Base-by-base conservation (phyloP, 1,139 yeast species). In the Zhuliangozyma blackwelliae region DNA sequence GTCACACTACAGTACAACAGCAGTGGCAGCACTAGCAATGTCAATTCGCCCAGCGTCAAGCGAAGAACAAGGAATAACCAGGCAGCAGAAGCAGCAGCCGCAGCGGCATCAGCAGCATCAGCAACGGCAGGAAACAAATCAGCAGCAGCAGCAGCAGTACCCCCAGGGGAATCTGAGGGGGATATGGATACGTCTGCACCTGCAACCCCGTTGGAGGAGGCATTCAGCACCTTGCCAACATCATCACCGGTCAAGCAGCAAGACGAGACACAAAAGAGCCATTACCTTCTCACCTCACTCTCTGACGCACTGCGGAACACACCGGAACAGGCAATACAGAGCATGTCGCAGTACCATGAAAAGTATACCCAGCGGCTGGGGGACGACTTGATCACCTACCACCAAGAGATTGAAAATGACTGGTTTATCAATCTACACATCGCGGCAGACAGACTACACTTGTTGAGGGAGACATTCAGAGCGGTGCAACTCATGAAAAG, bases 381-480 rank as follows among this genome's bases (percentile, higher is more conserved):
- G 10, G 28, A 21, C 3, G 33, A 36, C 5, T 16, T 25, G 10
- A 37, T 34, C 35, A 25, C 27, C 9, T 40, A 35, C 20, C 35
- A 38, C 27, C 37, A 38, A 25, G 36, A 46, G 12, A 19, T 43
- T 2, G 55, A 52, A 21, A 34, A 46, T 19, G 49, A 49, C 23
- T 65, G 70, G 69, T 39, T 52, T 28, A 45, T 49, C 23, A 54
- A 55, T 40, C 44, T 59, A 5, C 48, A 52, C 32, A 48, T 47
- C 27, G 57, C 65, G 6, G 50, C 59, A 32, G 60, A 59, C 35
- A 43, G 65, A 35, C 46, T 66, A 20, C 57, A 54, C 39, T 50
- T 62, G 21, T 48, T 66, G 31, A 55, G 57, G 36, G 69, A 65
- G 35, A 50, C 57, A 1, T 63, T 59, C 40, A 52, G 50, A 33